Conservation (phyloP, 345 rosid genomes). For the Linum tenue region DNA sequence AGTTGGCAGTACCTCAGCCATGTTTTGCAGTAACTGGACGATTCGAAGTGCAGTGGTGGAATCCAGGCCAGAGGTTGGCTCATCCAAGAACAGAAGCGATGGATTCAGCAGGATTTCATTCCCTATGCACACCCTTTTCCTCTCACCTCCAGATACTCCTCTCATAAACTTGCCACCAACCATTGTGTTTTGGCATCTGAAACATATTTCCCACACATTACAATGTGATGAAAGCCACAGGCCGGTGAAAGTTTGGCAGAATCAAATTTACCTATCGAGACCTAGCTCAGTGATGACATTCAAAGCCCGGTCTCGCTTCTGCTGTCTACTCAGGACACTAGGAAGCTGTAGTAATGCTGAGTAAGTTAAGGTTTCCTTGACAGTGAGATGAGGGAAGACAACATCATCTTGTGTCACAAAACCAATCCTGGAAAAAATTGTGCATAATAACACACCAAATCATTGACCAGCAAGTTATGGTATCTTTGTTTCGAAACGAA, state of each 20-base stretch:
- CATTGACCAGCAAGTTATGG: neutral
- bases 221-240: no score
- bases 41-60: constrained; percentile 21
- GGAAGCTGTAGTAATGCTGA: constrained; percentile 26
- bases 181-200: constrained; percentile 23
- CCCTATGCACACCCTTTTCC: constrained; percentile 30
- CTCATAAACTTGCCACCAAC: constrained; percentile 20
- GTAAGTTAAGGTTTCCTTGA: constrained; percentile 27
- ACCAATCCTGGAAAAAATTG: constrained; percentile 22
- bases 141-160: constrained; percentile 31
- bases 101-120: constrained; percentile 29
- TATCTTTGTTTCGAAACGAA: neutral
- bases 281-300: constrained; percentile 18
- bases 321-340: constrained; percentile 6
- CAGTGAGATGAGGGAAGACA: constrained; percentile 27
- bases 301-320: constrained; percentile 21
- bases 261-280: constrained; percentile 22
- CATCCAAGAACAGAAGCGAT: constrained; percentile 22
- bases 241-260: neutral
- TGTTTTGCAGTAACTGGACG: constrained; percentile 16
- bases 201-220: neutral
- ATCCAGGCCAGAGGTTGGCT: constrained; percentile 30
- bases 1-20: constrained; percentile 16
- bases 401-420: constrained; percentile 31
- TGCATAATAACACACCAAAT: neutral